Base-by-base conservation (phyloP, 805 yeast genomes). In the Yamadazyma laniorum region DNA sequence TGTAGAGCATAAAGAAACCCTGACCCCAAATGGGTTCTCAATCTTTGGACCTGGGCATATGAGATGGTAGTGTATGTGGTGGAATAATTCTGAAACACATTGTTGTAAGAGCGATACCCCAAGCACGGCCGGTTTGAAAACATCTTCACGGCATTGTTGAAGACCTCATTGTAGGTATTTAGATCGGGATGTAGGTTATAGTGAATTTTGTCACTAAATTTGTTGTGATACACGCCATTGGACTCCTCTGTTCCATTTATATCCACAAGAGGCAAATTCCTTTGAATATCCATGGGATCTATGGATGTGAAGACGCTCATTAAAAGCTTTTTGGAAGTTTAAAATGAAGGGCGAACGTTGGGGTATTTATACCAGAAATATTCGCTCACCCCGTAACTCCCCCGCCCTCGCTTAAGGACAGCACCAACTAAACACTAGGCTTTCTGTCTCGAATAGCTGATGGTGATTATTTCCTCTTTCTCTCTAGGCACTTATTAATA, bases 401-500 rank as follows among this genome's bases (percentile, higher is more conserved):
- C n/a, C n/a, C n/a, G n/a, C n/a, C n/a, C n/a, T n/a, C n/a, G n/a
- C n/a, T n/a, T n/a, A n/a, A n/a, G n/a, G n/a, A n/a, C n/a, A n/a
- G n/a, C n/a, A n/a, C n/a, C n/a, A n/a, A n/a, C n/a, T n/a, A n/a
- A n/a, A n/a, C n/a, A n/a, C n/a, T n/a, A n/a, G n/a, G n/a, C n/a
- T n/a, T n/a, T n/a, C n/a, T n/a, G n/a, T n/a, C n/a, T n/a, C n/a
- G n/a, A n/a, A n/a, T n/a, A n/a, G n/a, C n/a, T n/a, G n/a, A 21
- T 21, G 9, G 14, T 16, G 17, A 22, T 36, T 43, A 56, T 35
- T 48, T 48, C 25, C 61, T 67, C 41, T 85, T 74, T 9, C 96
- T 85, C 30, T 87, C 86, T 17, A 89, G 61, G 56, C 99, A 91
- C 51, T 95, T 79, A 56, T 89, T 95, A 21, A 91, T 72, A 61